Conservation (phyloP, 1,284 basidiomycete genomes). For the Ustilago lituana region DNA sequence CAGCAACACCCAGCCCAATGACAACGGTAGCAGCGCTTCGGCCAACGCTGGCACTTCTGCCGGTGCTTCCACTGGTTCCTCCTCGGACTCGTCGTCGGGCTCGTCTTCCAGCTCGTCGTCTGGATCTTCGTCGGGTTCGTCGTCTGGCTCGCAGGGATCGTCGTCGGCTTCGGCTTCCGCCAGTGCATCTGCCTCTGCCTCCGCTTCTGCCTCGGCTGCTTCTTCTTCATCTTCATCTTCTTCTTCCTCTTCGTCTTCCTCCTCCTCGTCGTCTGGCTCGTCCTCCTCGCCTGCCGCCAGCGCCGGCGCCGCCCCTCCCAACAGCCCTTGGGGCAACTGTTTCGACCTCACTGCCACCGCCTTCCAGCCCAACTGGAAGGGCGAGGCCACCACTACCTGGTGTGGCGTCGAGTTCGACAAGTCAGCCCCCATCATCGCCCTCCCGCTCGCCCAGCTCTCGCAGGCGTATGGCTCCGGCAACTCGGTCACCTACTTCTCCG, state of each 20-base stretch:
- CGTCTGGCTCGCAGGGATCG: not conserved
- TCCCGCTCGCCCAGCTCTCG: slow-evolving; percentile 40
- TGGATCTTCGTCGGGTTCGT: not conserved
- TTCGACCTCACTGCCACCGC: slow-evolving; percentile 46
- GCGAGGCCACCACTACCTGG: slow-evolving; percentile 49
- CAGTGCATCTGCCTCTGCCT: too few species aligned
- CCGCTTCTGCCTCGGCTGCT: slow-evolving; percentile 3
- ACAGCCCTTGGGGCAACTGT: slow-evolving; percentile 45
- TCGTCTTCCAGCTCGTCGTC: slow-evolving; percentile 6
- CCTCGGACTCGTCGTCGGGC: slow-evolving; percentile 6
- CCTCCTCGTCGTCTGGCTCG: slow-evolving; percentile 4
- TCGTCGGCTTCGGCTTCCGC: slow-evolving; percentile 3
- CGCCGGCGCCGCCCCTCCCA: slow-evolving; percentile 38
- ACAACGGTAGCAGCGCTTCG: slow-evolving; percentile 6
- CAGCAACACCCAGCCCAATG: slow-evolving; percentile 6
- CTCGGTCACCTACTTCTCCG: slow-evolving; percentile 43
- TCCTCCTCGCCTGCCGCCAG: slow-evolving; percentile 4
- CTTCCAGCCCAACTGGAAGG: slow-evolving; percentile 50
- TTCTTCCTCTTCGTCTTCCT: slow-evolving; percentile 6
- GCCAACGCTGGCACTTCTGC: slow-evolving; percentile 1
- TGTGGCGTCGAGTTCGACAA: slow-evolving; percentile 48
- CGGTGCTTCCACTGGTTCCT: slow-evolving; percentile 3
- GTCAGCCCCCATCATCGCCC: slow-evolving; percentile 37
- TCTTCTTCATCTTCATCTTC: slow-evolving; percentile 7
- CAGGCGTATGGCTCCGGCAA: slow-evolving; percentile 28